Conservation (phyloP, 2,329 filamentous ascomycete species). For the Ophiostoma tasmaniense region DNA sequence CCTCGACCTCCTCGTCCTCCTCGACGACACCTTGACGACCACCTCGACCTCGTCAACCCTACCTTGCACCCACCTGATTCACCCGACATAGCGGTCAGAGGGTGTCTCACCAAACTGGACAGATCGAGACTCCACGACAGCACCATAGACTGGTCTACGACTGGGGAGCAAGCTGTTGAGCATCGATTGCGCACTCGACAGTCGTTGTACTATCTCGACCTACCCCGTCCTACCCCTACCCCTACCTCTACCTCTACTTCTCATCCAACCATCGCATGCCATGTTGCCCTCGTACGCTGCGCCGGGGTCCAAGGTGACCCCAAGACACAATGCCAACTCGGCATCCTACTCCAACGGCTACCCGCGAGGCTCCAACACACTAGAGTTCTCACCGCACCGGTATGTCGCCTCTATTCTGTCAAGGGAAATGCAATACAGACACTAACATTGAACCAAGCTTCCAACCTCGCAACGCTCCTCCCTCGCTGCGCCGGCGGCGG, state of each 20-base stretch:
- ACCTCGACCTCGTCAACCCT: background rate
- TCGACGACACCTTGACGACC: background rate
- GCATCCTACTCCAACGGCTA: conserved; percentile 77
- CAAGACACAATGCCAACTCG: conserved; percentile 61
- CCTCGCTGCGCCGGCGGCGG: conserved; percentile 62
- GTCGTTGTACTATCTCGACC: conserved; percentile 1
- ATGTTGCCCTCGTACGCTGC: conserved; percentile 56
- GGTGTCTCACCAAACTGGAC: background rate
- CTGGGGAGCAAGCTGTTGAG: background rate
- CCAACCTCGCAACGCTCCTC: conserved; percentile 69
- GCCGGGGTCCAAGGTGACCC: conserved; percentile 62
- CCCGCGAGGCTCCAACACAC: conserved; percentile 59
- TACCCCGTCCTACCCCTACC: background rate
- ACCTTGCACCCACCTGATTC: background rate
- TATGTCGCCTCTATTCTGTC: conserved; percentile 35
- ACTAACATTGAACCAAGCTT: conserved; percentile 48
- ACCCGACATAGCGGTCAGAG: conserved; percentile 4
- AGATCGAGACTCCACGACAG: conserved; percentile 1
- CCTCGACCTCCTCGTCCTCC: background rate
- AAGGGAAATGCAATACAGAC: no score
- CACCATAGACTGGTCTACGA: background rate
- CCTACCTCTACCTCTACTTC: background rate
- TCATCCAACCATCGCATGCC: conserved; percentile 16
- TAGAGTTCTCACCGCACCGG: conserved; percentile 86
- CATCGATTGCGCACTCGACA: background rate